phyloP scores from a whole-genome alignment of 2,329 filamentous ascomycete species.

The Colletotrichum lini region DNA sequence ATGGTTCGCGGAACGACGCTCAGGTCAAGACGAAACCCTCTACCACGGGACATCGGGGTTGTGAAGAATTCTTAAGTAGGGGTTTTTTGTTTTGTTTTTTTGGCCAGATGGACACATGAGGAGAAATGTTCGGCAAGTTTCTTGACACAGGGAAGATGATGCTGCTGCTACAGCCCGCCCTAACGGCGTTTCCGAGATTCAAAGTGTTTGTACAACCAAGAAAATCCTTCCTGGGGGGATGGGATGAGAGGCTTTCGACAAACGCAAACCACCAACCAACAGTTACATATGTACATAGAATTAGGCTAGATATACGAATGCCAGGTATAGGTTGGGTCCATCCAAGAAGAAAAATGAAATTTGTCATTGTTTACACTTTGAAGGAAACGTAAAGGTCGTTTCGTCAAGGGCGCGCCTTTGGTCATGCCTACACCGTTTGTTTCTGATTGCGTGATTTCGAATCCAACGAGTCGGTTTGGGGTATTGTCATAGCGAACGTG shows the following conservation, averaged over 20 bases:
- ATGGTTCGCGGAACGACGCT: no score
- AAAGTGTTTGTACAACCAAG: slow-evolving; percentile 4
- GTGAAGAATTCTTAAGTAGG: no score
- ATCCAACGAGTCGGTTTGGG: slow-evolving; percentile 3
- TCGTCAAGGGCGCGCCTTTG: not conserved
- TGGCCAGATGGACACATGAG: slow-evolving; percentile 14
- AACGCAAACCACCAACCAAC: not conserved
- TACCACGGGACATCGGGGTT: no score
- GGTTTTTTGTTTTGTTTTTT: no score
- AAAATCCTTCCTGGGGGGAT: not conserved
- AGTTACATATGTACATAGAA: not conserved
- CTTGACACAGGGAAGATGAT: not conserved
- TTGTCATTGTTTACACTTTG: slow-evolving; percentile 16
- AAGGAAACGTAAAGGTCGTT: slow-evolving; percentile 11
- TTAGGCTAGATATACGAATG: not conserved
- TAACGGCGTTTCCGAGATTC: not conserved
- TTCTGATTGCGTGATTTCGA: not conserved
- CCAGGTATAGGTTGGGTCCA: not conserved
- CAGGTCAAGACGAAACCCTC: no score
- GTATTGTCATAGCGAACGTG: slow-evolving; percentile 24
- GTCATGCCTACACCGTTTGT: slow-evolving; percentile 10
- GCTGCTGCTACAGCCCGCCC: not conserved
- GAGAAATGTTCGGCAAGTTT: slow-evolving; percentile 10
- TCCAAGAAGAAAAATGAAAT: not conserved
- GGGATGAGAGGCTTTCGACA: not conserved